A percentile compares a stretch with the other conserved stretches of the same genome.
Conservation (phyloP, 768 basidiomycete genomes). For the Cyclocybe aegerita region DNA sequence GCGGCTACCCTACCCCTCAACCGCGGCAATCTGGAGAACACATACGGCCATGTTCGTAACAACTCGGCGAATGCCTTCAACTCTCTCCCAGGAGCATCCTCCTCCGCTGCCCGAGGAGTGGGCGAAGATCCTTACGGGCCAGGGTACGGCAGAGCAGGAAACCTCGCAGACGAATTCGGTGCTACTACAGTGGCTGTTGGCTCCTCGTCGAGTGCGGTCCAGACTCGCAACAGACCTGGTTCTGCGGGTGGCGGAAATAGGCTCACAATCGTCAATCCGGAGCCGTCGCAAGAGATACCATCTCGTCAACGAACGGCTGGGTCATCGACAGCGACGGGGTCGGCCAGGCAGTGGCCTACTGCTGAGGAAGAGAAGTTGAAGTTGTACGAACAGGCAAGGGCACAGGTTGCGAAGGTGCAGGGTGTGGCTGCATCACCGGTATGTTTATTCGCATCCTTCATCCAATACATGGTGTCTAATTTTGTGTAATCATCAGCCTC, state of each 20-base stretch:
- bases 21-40: conserved; percentile 13
- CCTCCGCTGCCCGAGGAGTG: conserved; percentile 3
- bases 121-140: conserved; percentile 23
- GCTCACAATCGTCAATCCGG: conserved; percentile 42
- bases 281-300: conserved; percentile 28
- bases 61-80: conserved; percentile 14
- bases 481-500: conserved; percentile 17
- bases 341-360: conserved; percentile 44
- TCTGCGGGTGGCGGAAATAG: conserved; percentile 28
- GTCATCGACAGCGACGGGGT: conserved; percentile 6
- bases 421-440: conserved; percentile 38
- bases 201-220: conserved; percentile 12
- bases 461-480: conserved; percentile 2
- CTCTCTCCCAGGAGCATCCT: conserved; percentile 13
- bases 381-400: conserved; percentile 63
- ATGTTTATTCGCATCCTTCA: conserved; percentile 9
- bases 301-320: conserved; percentile 16
- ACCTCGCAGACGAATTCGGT: conserved; percentile 17
- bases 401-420: conserved; percentile 57
- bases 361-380: conserved; percentile 66
- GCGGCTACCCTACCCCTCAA: conserved; percentile 20
- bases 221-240: conserved; percentile 16
- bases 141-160: conserved; percentile 13
- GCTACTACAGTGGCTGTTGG: conserved; percentile 7
- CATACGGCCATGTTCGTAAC: conserved; percentile 2